These are phyloP conservation scores for Scortechinia acanthostroma DNA, from an alignment of 2,329 filamentous ascomycete species.

Conservation along the genomic window DNA sequence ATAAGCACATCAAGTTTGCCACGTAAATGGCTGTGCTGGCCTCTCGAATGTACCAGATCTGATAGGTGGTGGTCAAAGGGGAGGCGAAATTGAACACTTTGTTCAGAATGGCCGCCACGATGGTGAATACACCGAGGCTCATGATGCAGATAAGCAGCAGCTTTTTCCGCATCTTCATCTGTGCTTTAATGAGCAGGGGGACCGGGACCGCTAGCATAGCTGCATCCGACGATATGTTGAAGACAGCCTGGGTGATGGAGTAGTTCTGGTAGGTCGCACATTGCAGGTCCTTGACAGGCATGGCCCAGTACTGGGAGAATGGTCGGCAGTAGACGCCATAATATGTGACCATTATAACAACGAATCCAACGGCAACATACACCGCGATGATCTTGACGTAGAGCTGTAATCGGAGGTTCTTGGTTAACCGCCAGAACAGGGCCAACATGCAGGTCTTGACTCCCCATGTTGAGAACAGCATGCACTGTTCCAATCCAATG, in stretches of 20 bases:
- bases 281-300: constrained; percentile 26
- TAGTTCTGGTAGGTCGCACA: constrained; percentile 33
- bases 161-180: constrained; percentile 28
- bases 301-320: constrained; percentile 36
- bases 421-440: constrained; percentile 40
- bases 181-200: constrained; percentile 27
- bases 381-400: constrained; percentile 26
- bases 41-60: constrained; percentile 34
- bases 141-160: constrained; percentile 30
- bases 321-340: constrained; percentile 42
- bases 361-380: constrained; percentile 34
- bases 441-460: constrained; percentile 43
- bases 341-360: constrained; percentile 37
- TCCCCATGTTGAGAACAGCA: constrained; percentile 37
- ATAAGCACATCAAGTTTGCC: constrained; percentile 39
- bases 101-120: constrained; percentile 36
- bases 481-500: constrained; percentile 36
- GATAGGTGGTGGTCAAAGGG: constrained; percentile 30
- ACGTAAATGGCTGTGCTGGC: constrained; percentile 33
- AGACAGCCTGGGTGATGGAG: constrained; percentile 32
- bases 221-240: constrained; percentile 32
- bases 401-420: constrained; percentile 10
- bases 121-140: constrained; percentile 33
- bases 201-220: constrained; percentile 31
- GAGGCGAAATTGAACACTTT: constrained; percentile 34